Evolutionary conservation across 371 early-diverging fungal genomes (phyloP).

Genomic region (Rhizopus sp.): DNA sequence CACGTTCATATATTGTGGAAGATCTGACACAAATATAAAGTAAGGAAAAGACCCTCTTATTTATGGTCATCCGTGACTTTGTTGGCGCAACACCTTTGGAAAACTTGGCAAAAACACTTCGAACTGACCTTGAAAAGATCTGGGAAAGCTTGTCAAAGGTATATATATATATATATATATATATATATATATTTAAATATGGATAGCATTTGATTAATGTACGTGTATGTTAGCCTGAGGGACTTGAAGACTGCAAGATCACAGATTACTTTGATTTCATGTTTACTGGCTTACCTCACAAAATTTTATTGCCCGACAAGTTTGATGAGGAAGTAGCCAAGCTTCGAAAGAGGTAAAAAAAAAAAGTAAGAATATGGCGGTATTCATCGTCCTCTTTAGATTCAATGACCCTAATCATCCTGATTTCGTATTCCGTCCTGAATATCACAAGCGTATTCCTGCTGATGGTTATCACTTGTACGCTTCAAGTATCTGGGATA

Average conservation of each 20-base stretch:
- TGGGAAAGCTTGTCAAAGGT: constrained; percentile 90
- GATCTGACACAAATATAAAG: constrained; percentile 17
- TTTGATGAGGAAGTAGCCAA: constrained; percentile 76
- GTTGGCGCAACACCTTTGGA: constrained; percentile 86
- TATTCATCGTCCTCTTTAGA: constrained; percentile 25
- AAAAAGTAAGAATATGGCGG: background rate
- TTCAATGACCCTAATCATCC: constrained; percentile 72
- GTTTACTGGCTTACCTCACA: constrained; percentile 93
- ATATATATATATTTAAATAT: background rate
- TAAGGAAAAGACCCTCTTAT: constrained; percentile 84
- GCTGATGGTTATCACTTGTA: constrained; percentile 94
- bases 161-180: constrained; percentile 7
- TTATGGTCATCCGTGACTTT: constrained; percentile 97
- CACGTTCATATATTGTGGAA: background rate
- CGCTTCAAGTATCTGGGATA: constrained; percentile 92
- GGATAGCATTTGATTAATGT: background rate
- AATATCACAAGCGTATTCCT: constrained; percentile 92
- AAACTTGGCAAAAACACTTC: constrained; percentile 78
- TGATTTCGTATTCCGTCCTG: constrained; percentile 83
- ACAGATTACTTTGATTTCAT: constrained; percentile 92
- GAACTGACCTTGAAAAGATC: constrained; percentile 83
- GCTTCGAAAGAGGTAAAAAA: constrained; percentile 66
- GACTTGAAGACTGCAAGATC: constrained; percentile 76
- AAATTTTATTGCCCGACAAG: constrained; percentile 78
- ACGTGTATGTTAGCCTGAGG: constrained; percentile 63